A percentile compares a stretch with the other conserved stretches of the same genome.
Evolutionary conservation across 768 basidiomycete genomes (phyloP).

Genomic region (Pleurotus tuber-regium): DNA sequence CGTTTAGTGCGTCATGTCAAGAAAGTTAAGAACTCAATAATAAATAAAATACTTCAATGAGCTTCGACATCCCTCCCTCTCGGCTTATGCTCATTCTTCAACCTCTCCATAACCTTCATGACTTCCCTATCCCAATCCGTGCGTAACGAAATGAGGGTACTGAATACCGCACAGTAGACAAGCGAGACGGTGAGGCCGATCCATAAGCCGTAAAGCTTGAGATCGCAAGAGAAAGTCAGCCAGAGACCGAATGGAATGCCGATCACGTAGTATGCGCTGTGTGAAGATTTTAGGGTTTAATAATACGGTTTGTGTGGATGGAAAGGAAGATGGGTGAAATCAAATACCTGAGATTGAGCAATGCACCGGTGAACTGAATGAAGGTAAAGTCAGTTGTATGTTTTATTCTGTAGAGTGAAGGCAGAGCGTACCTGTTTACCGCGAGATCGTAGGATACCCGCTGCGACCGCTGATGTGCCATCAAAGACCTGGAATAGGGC

Average conservation of each 20-base stretch:
- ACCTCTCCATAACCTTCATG: slow-evolving; percentile 50
- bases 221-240: slow-evolving; percentile 60
- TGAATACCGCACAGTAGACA: slow-evolving; percentile 52
- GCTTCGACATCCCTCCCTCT: neutral
- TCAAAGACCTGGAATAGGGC: slow-evolving; percentile 87
- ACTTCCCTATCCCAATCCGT: slow-evolving; percentile 75
- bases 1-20: neutral
- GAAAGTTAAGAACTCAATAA: neutral
- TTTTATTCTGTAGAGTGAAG: slow-evolving; percentile 1
- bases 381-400: slow-evolving; percentile 1
- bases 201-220: slow-evolving; percentile 79
- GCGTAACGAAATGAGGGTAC: slow-evolving; percentile 48
- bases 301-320: too few species aligned
- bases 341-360: slow-evolving; percentile 70
- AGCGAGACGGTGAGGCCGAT: slow-evolving; percentile 73
- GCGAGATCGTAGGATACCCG: slow-evolving; percentile 78
- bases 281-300: neutral
- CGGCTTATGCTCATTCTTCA: slow-evolving; percentile 44
- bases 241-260: slow-evolving; percentile 80
- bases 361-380: slow-evolving; percentile 61
- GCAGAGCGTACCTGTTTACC: slow-evolving; percentile 61
- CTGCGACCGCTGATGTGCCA: slow-evolving; percentile 61
- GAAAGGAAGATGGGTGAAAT: too few species aligned
- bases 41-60: neutral
- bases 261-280: slow-evolving; percentile 72